These are phyloP conservation scores for Elaeis guineensis DNA, from an alignment of 176 grass and related monocot species.

Conservation along the genomic window DNA sequence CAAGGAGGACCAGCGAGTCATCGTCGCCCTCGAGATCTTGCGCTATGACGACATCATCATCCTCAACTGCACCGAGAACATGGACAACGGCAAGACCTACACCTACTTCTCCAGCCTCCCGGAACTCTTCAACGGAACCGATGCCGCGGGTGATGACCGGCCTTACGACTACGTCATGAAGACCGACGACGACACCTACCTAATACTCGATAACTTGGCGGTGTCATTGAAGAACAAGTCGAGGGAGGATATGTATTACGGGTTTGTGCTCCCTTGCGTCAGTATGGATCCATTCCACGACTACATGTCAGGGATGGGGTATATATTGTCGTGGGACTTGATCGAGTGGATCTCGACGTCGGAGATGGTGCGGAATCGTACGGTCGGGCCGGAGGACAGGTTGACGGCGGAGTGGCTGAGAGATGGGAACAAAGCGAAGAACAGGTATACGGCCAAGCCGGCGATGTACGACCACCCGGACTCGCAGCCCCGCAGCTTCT, in stretches of 20 bases:
- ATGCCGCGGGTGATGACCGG: not conserved
- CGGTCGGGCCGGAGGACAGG: constrained; percentile 49
- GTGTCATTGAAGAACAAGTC: constrained; percentile 29
- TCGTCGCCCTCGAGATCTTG: too few species aligned
- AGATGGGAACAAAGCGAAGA: constrained; percentile 45
- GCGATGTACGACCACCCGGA: constrained; percentile 65
- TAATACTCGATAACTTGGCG: constrained; percentile 46
- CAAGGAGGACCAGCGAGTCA: too few species aligned
- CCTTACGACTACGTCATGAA: constrained; percentile 85
- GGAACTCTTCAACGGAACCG: constrained; percentile 11
- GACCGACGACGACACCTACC: constrained; percentile 83
- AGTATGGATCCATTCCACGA: constrained; percentile 6
- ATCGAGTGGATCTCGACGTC: constrained; percentile 63
- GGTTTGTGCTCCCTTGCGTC: constrained; percentile 40
- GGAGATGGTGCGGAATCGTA: constrained; percentile 33
- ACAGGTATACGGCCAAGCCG: constrained; percentile 48
- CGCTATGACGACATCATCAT: too few species aligned
- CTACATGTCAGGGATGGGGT: constrained; percentile 87
- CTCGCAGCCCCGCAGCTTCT: not conserved
- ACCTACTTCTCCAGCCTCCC: too few species aligned
- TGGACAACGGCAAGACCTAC: too few species aligned
- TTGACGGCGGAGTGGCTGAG: constrained; percentile 58
- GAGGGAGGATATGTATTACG: constrained; percentile 60
- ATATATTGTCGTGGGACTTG: constrained; percentile 83
- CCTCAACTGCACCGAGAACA: too few species aligned